These are phyloP conservation scores for Mercurialis annua DNA, from an alignment of 345 rosid genomes.

Conservation along the genomic window DNA sequence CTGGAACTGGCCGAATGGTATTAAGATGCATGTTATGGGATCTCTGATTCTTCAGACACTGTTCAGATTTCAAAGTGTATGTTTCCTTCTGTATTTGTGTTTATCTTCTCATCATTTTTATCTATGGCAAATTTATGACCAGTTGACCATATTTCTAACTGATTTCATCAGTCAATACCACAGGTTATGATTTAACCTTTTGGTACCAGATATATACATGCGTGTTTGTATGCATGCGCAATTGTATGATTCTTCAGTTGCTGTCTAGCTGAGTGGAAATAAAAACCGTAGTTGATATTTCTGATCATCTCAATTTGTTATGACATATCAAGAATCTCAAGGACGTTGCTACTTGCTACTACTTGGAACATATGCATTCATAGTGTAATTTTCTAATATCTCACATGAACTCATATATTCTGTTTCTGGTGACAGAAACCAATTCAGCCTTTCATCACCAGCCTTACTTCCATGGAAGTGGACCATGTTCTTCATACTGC, in stretches of 20 bases:
- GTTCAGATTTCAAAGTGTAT: slow-evolving; percentile 73
- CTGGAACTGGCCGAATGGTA: slow-evolving; percentile 76
- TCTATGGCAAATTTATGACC: background rate
- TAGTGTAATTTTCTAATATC: background rate
- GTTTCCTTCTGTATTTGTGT: slow-evolving; percentile 26
- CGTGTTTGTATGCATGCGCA: background rate
- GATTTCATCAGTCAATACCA: no score
- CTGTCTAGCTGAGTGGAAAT: background rate
- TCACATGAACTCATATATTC: background rate
- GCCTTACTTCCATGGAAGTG: slow-evolving; percentile 70
- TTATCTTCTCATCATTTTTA: background rate
- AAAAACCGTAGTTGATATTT: background rate
- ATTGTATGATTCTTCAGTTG: background rate
- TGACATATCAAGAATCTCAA: background rate
- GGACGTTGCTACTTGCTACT: no score
- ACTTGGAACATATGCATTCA: background rate
- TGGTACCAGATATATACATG: background rate
- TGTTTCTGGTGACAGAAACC: slow-evolving; percentile 48
- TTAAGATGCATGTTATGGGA: slow-evolving; percentile 80
- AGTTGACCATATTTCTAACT: background rate
- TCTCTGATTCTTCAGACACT: slow-evolving; percentile 84
- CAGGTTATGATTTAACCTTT: background rate
- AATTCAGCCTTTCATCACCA: slow-evolving; percentile 62
- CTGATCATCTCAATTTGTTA: background rate
- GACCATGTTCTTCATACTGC: slow-evolving; percentile 66